phyloP scores from a whole-genome alignment of 2,329 filamentous ascomycete species.

The Podosphaera leucotricha region DNA sequence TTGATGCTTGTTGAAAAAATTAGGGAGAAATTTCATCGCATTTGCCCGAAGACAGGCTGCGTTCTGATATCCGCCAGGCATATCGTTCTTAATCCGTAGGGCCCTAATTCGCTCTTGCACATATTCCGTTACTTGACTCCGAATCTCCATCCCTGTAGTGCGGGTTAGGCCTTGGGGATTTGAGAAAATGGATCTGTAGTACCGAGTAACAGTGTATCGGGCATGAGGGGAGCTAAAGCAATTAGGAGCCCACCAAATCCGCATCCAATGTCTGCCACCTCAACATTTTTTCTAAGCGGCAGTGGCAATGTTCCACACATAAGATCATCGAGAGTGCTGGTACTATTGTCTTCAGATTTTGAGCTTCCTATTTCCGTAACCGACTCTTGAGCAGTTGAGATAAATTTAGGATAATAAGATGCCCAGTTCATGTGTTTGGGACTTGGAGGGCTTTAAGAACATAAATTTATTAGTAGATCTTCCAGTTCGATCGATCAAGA shows the following conservation, averaged over 20 bases:
- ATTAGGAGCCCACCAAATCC: conserved; percentile 84
- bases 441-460: conserved; percentile 38
- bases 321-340: not conserved
- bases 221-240: conserved; percentile 58
- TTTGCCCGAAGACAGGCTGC: conserved; percentile 76
- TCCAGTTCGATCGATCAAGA: not conserved
- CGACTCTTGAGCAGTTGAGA: conserved; percentile 19
- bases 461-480: conserved; percentile 11
- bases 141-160: conserved; percentile 62
- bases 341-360: conserved; percentile 2
- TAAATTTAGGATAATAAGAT: conserved; percentile 54
- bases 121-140: conserved; percentile 70
- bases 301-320: not conserved
- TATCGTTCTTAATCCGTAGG: conserved; percentile 40
- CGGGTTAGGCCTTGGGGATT: conserved; percentile 3
- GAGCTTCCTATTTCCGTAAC: conserved; percentile 11
- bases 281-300: conserved; percentile 42
- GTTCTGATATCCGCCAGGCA: conserved; percentile 47
- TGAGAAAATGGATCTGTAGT: conserved; percentile 12
- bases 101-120: conserved; percentile 73
- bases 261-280: conserved; percentile 91
- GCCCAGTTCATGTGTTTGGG: conserved; percentile 87
- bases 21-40: conserved; percentile 98
- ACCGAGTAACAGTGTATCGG: conserved; percentile 66
- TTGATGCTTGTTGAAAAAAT: conserved; percentile 69